Evolutionary conservation across 192 early-diverging fungal species (phyloP), one percentile per base, ranked within the genome.

Genomic region (Dispira simplex): DNA sequence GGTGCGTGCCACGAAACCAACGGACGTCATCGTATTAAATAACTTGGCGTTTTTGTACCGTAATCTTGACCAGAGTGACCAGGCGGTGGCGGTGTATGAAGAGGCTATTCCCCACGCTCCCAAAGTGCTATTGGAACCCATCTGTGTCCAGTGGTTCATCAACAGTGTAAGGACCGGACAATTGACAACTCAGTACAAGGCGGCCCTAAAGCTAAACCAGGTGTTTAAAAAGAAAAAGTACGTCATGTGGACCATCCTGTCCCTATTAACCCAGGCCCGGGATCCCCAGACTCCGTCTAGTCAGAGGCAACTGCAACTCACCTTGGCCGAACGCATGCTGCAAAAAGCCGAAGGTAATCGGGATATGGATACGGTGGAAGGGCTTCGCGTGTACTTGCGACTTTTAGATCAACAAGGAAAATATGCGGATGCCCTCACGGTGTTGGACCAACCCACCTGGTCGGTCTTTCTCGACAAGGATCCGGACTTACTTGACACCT

Each of bases 171-270:
- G 44, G 13, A 25, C 59, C 43, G 59, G 59, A n/a, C n/a, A 44
- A 5, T 5, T n/a, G 12, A 13, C 28, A 20, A 20, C 32, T 16
- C 59, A 62, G 43, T n/a, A 62, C 46, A 64, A 86, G 79, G 84
- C 82, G 8, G 90, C 92, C 0, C 70, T 95, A 46, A 86, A 85
- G 55, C 70, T 97, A 46, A 83, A 89, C 65, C 90, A 91, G 66
- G 71, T 77, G 49, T 92, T 88, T 67, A 89, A 89, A 67, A 70
- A 79, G 43, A 73, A 81, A 66, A 85, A 81, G 56, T 91, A 93
- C 71, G 77, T 90, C 66, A 91, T 92, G 73, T 97, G 91, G 92
- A 80, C 84, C 0, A 83, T 92, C 46, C 83, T 89, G 71, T 81
- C 83, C 44, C 75, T 93, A 18, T 80, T 87, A 51, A 71, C 93